These are phyloP conservation scores for Petasospora fabianii DNA, from an alignment of 1,139 yeast species.

Conservation along the genomic window DNA sequence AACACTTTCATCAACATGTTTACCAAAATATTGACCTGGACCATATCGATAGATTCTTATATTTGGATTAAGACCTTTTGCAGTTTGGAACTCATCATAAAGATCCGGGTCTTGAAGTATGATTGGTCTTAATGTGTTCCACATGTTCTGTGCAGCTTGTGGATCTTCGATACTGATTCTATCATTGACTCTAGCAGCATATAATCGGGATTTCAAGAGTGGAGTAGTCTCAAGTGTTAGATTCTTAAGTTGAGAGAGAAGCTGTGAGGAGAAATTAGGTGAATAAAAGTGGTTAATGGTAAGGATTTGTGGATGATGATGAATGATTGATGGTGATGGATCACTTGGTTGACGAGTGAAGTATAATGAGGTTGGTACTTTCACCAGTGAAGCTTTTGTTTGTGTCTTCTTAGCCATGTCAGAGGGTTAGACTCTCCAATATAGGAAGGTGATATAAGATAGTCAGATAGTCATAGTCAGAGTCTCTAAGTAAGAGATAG, in stretches of 20 bases:
- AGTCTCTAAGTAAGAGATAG: no score
- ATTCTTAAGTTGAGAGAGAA: constrained; percentile 37
- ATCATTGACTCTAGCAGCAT: constrained; percentile 61
- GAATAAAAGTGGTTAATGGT: constrained; percentile 44
- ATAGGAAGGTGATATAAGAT: no score
- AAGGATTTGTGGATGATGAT: constrained; percentile 39
- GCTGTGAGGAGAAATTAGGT: constrained; percentile 40
- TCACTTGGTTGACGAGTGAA: constrained; percentile 18
- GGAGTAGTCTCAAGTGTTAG: constrained; percentile 46
- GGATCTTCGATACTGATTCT: constrained; percentile 42
- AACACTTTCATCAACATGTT: constrained; percentile 63
- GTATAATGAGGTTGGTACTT: constrained; percentile 34
- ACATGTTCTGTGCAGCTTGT: constrained; percentile 39
- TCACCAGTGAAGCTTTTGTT: constrained; percentile 10
- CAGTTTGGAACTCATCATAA: constrained; percentile 36
- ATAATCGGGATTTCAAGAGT: constrained; percentile 44
- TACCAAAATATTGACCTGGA: constrained; percentile 59
- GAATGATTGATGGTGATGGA: constrained; percentile 4
- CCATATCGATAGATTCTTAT: constrained; percentile 53
- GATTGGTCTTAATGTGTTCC: constrained; percentile 34
- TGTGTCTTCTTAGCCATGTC: constrained; percentile 2
- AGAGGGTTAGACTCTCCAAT: no score
- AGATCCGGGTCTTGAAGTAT: constrained; percentile 21
- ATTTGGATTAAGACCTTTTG: constrained; percentile 55
- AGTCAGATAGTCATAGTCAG: no score